A percentile compares a stretch with the other conserved stretches of the same genome.
phyloP scores from a whole-genome alignment of 2,329 filamentous ascomycete species.

The Aureobasidium uvarum region DNA sequence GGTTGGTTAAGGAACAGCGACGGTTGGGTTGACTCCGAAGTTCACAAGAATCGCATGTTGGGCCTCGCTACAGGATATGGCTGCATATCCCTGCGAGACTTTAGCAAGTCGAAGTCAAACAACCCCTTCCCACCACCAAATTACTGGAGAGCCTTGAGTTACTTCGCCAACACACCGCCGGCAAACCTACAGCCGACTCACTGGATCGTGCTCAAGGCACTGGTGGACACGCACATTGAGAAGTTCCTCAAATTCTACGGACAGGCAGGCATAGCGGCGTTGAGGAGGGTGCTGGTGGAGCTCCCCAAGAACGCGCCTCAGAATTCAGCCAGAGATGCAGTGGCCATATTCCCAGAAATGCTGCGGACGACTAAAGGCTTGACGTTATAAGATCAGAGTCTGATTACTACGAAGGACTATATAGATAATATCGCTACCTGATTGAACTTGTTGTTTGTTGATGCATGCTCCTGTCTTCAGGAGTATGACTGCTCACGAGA shows the following conservation, averaged over 20 bases:
- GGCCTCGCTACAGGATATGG: constrained; percentile 83
- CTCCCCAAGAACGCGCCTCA: constrained; percentile 54
- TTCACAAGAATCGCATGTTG: constrained; percentile 78
- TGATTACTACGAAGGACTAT: neutral
- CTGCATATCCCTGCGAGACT: constrained; percentile 78
- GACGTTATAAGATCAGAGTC: constrained; percentile 25
- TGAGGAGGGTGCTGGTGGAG: constrained; percentile 70
- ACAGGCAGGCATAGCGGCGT: constrained; percentile 66
- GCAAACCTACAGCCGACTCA: constrained; percentile 50
- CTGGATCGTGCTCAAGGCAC: constrained; percentile 51
- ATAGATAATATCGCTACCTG: neutral
- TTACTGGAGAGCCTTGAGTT: constrained; percentile 78
- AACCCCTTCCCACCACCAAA: constrained; percentile 76
- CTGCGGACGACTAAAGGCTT: constrained; percentile 30
- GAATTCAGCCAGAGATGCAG: constrained; percentile 21
- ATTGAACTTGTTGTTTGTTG: neutral
- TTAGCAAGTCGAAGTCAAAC: constrained; percentile 62
- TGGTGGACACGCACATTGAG: constrained; percentile 63
- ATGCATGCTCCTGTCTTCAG: too few relatives aligned
- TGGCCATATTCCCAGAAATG: constrained; percentile 28
- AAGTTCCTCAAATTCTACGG: constrained; percentile 82
- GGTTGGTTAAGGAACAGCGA: constrained; percentile 63
- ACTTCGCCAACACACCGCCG: constrained; percentile 71
- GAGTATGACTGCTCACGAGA: neutral
- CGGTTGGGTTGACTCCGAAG: constrained; percentile 63